These are phyloP conservation scores for Mucor indicus DNA, from an alignment of 371 early-diverging fungal genomes.

Conservation along the genomic window DNA sequence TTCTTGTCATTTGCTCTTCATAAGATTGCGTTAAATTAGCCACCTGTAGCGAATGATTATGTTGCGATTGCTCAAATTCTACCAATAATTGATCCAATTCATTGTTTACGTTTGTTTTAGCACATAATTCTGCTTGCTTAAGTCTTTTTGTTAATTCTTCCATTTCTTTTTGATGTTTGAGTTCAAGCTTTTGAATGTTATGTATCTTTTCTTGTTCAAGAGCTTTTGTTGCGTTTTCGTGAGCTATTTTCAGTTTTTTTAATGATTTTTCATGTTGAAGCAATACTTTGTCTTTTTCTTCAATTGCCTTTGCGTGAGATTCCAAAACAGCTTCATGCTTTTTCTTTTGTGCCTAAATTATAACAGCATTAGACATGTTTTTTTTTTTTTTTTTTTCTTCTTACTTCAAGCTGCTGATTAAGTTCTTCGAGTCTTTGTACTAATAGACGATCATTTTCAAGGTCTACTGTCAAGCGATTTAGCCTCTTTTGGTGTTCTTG, in stretches of 20 bases:
- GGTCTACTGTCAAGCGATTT: conserved; percentile 41
- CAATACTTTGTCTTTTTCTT: conserved; percentile 39
- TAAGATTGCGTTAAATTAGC: conserved; percentile 37
- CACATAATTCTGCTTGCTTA: conserved; percentile 29
- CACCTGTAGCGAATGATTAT: conserved; percentile 37
- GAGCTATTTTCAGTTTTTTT: conserved; percentile 26
- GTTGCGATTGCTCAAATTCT: conserved; percentile 52
- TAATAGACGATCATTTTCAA: conserved; percentile 41
- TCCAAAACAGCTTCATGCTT: conserved; percentile 41
- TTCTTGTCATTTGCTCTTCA: conserved; percentile 32
- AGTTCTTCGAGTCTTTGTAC: conserved; percentile 44
- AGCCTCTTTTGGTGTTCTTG: conserved; percentile 33
- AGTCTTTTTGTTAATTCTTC: conserved; percentile 26
- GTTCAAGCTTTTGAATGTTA: conserved; percentile 21
- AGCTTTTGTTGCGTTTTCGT: conserved; percentile 27
- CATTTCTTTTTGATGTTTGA: conserved; percentile 26
- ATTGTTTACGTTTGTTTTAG: conserved; percentile 37
- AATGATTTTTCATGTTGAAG: conserved; percentile 34
- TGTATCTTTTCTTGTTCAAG: conserved; percentile 34
- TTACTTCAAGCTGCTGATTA: conserved; percentile 43
- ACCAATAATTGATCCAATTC: conserved; percentile 42
- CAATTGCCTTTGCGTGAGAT: conserved; percentile 40
- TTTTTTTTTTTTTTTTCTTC: neutral
- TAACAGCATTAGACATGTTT: neutral
- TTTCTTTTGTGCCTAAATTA: conserved; percentile 37